phyloP scores from a whole-genome alignment of 257 asterid species.

The Ballota nigra region DNA sequence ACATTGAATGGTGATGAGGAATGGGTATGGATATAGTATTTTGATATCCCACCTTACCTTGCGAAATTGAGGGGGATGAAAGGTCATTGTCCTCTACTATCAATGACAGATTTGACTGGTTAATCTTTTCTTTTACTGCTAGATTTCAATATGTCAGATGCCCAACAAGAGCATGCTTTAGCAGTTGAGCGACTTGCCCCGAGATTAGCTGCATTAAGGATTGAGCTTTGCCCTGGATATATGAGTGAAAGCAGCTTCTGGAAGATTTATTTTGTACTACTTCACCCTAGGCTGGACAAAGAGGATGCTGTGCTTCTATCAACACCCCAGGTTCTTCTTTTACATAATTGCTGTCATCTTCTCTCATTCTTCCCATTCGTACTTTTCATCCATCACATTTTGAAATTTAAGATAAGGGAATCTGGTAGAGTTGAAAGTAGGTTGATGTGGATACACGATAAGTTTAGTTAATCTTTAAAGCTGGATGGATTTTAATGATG shows the following conservation, averaged over 20 bases:
- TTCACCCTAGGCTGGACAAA: conserved; percentile 69
- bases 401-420: not conserved
- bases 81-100: not conserved
- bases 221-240: conserved; percentile 85
- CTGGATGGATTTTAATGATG: not conserved
- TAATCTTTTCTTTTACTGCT: conserved; percentile 17
- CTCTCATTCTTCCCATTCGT: not conserved
- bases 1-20: not conserved
- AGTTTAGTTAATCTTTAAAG: not conserved
- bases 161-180: conserved; percentile 91
- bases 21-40: not conserved
- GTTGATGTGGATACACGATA: not conserved
- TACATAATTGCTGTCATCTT: not conserved
- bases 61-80: too few relatives aligned
- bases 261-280: conserved; percentile 89
- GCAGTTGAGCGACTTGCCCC: conserved; percentile 86
- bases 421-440: conserved; percentile 9
- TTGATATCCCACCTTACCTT: not conserved
- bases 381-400: not conserved
- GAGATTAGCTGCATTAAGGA: conserved; percentile 72
- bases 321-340: conserved; percentile 69
- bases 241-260: conserved; percentile 86
- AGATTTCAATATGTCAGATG: conserved; percentile 79
- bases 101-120: conserved; percentile 7
- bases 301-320: conserved; percentile 63